Base-by-base conservation (phyloP, 257 asterid species). In the Henckelia pumila region DNA sequence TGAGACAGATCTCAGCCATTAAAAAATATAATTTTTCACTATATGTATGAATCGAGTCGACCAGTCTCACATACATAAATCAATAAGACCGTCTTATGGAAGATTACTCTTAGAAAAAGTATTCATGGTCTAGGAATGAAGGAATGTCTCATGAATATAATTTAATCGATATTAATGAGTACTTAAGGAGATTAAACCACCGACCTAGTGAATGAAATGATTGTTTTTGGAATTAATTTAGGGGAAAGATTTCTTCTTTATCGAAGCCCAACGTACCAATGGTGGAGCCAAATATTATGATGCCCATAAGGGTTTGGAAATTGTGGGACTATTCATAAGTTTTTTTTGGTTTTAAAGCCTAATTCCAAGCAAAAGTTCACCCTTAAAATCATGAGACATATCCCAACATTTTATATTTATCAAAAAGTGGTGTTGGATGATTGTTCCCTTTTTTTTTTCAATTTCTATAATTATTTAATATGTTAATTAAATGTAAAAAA, bases 271-370 rank as follows among this genome's bases (percentile, higher is more conserved):
- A 24, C n/a, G n/a, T n/a, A n/a, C 63, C 24, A 72, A 60, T 67
- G 59, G 69, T 56, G 68, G 75, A 71, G 63, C 68, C 70, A 20
- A 66, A 61, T 73, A 73, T 69, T 37, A 75, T 75, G 21, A 57
- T 33, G 66, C 59, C 73, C 77, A 60, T 50, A 33, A 67, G 76
- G 68, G 24, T 67, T 71, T 10, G 58, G 66, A 73, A 68, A 23
- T 40, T 56, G 70, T 72, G 82, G 86, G 84, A 65, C 81, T 69
- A 73, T 67, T 68, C 72, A 72, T 68, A 35, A 64, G 57, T 55
- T 3, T 76, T 76, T 78, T 73, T 76, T 70, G 69, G 71, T 63
- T 76, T 70, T 53, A 78, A 78, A 82, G 84, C 25, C 59, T 70
- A 65, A 40, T 40, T 40, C n/a, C 50, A 40, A 40, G 50, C 50